A percentile compares a stretch with the other conserved stretches of the same genome.
Conservation (phyloP, 129 eudicot species). For the Deinandra increscens region DNA sequence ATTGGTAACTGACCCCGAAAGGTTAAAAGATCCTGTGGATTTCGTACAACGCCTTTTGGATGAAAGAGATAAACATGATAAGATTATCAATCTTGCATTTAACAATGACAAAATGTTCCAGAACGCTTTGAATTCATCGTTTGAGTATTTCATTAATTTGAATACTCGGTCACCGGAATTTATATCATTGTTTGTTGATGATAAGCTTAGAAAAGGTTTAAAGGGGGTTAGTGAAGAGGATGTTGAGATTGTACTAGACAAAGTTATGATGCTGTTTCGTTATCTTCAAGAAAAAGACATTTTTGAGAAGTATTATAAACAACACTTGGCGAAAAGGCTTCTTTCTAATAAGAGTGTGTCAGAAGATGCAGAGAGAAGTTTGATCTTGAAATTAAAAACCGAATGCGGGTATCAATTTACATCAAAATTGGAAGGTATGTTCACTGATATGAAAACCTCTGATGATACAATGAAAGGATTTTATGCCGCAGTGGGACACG, state of each 20-base stretch:
- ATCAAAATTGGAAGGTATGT: slow-evolving; percentile 53
- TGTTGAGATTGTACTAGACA: slow-evolving; percentile 36
- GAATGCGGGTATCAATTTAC: slow-evolving; percentile 57
- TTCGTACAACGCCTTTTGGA: slow-evolving; percentile 57
- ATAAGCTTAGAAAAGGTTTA: slow-evolving; percentile 30
- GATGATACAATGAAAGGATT: slow-evolving; percentile 1
- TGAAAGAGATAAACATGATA: slow-evolving; percentile 54
- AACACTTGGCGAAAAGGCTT: slow-evolving; percentile 50
- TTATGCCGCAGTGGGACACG: background rate
- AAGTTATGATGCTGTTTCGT: slow-evolving; percentile 35
- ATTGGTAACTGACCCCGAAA: slow-evolving; percentile 59
- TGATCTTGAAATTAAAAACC: slow-evolving; percentile 45
- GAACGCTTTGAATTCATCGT: background rate
- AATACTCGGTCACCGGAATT: slow-evolving; percentile 59
- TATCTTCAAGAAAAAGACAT: slow-evolving; percentile 52
- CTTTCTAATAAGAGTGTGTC: slow-evolving; percentile 46
- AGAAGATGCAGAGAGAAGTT: slow-evolving; percentile 51
- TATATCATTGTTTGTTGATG: slow-evolving; percentile 39
- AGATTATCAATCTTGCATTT: slow-evolving; percentile 45
- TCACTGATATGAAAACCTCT: slow-evolving; percentile 48
- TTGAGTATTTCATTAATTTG: slow-evolving; percentile 48
- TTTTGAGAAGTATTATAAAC: slow-evolving; percentile 53
- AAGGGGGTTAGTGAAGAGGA: slow-evolving; percentile 59
- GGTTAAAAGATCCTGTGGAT: slow-evolving; percentile 59
- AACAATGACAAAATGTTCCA: slow-evolving; percentile 37